Evolutionary conservation across 73 alveolate genomes (phyloP).

Genomic region (Paramecium sexaurelia): DNA sequence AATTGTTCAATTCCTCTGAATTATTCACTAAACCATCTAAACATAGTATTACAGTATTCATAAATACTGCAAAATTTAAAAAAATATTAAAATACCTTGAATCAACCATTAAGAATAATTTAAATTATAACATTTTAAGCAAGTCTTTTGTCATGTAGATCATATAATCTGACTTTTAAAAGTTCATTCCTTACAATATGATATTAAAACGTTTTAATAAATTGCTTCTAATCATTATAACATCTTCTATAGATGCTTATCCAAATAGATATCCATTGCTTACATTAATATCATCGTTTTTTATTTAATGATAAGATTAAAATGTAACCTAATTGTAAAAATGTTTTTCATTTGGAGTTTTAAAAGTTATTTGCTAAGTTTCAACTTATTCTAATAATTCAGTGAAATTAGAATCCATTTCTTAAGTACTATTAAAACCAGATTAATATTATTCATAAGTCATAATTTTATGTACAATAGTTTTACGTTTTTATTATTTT

Average conservation of each 20-base stretch:
- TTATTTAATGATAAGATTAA: background rate
- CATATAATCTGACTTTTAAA: background rate
- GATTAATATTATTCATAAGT: background rate
- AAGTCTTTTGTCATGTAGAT: background rate
- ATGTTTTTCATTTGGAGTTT: background rate
- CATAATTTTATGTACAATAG: background rate
- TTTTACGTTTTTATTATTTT: background rate
- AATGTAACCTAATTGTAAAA: background rate
- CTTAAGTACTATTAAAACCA: background rate
- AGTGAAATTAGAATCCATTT: background rate
- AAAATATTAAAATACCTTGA: background rate
- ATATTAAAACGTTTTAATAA: background rate
- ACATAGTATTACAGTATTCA: slow-evolving; percentile 88
- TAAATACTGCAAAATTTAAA: slow-evolving; percentile 79
- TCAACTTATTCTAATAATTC: background rate
- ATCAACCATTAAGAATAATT: background rate
- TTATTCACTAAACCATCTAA: slow-evolving; percentile 85
- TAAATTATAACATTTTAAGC: background rate
- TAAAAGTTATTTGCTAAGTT: background rate
- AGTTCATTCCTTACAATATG: background rate
- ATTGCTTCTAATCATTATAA: background rate
- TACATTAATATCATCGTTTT: background rate
- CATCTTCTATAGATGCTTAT: background rate
- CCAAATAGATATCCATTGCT: background rate
- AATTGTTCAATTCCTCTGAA: slow-evolving; percentile 68